Base-by-base conservation (phyloP, 352 stramenopile genomes). In the Pythium coloratum region DNA sequence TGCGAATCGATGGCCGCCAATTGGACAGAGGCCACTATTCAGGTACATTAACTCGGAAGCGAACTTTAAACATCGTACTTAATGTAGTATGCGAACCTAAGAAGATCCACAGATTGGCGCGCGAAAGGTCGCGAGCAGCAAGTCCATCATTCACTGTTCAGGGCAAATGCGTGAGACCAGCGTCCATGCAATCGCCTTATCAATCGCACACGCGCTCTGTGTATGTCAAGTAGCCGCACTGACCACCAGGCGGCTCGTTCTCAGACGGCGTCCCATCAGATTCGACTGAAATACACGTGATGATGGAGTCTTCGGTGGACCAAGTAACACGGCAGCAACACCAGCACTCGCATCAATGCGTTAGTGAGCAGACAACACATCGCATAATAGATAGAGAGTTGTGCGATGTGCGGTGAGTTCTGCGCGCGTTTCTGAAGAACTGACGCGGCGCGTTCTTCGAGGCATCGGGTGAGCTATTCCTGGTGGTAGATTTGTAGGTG, bases 1-100 rank as follows among this genome's bases (percentile, higher is more conserved):
- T 53, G 28, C 30, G 28, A 64, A 56, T 46, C 58, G 58, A 64
- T 64, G 58, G 58, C 58, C 40, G 57, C 57, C 44, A 63, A 44
- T 54, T 47, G 30, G 47, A 49, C 28, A 6, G 58, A 33, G 47
- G 46, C 44, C 40, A 18, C 13, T 56, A 49, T 54, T 63, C 9
- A 14, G 47, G 59, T 28, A 42, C 12, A n/a, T 24, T 32, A 20
- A 1, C 8, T 56, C 53, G 24, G 28, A 55, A 28, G 20, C 56
- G 56, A 38, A 62, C 38, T 62, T 62, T 42, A 18, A 2, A 36
- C 6, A 36, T 55, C 58, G 58, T 42, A 64, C 24, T 64, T 64
- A 56, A 16, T 7, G 16, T 2, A 47, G 28, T 32, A 38, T 34
- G 2, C 28, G 24, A 36, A 55, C 26, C 12, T 30, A 42, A 42